These are phyloP conservation scores for Infundibulicybe gibba DNA, from an alignment of 768 basidiomycete species.

Conservation along the genomic window DNA sequence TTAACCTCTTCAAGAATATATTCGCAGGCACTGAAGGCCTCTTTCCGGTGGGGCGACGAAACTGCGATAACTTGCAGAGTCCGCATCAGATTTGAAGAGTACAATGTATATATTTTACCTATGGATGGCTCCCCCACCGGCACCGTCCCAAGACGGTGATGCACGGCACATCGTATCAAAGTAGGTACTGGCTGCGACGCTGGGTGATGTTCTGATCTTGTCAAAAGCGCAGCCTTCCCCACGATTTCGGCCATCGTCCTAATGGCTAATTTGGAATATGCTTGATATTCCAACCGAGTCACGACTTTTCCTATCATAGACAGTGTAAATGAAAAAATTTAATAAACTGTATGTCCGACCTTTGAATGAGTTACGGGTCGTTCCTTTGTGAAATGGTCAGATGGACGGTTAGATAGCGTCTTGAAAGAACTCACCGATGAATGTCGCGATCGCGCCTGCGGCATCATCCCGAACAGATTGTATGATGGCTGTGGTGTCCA, in stretches of 20 bases:
- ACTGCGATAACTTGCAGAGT: slow-evolving; percentile 63
- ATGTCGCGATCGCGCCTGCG: slow-evolving; percentile 72
- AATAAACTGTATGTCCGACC: slow-evolving; percentile 34
- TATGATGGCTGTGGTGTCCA: slow-evolving; percentile 59
- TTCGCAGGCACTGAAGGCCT: slow-evolving; percentile 79
- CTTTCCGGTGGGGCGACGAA: slow-evolving; percentile 79
- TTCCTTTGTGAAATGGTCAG: slow-evolving; percentile 29
- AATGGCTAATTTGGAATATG: slow-evolving; percentile 77
- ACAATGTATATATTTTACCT: slow-evolving; percentile 20
- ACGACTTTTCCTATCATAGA: slow-evolving; percentile 56
- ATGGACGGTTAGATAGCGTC: background rate
- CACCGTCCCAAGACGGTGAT: slow-evolving; percentile 77
- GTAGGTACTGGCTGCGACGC: slow-evolving; percentile 18
- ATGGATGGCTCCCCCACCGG: slow-evolving; percentile 81
- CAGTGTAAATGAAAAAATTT: background rate
- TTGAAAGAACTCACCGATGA: slow-evolving; percentile 50
- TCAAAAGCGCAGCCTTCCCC: slow-evolving; percentile 31
- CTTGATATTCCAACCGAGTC: slow-evolving; percentile 75
- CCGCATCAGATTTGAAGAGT: background rate
- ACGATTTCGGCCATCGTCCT: slow-evolving; percentile 71
- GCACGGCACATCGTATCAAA: slow-evolving; percentile 58
- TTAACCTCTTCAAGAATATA: slow-evolving; percentile 86
- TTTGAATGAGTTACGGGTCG: slow-evolving; percentile 83
- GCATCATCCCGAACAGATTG: slow-evolving; percentile 55
- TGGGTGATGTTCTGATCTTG: slow-evolving; percentile 40